These are phyloP conservation scores for Monilinia fructigena DNA, from an alignment of 2,329 filamentous ascomycete genomes.

Conservation along the genomic window DNA sequence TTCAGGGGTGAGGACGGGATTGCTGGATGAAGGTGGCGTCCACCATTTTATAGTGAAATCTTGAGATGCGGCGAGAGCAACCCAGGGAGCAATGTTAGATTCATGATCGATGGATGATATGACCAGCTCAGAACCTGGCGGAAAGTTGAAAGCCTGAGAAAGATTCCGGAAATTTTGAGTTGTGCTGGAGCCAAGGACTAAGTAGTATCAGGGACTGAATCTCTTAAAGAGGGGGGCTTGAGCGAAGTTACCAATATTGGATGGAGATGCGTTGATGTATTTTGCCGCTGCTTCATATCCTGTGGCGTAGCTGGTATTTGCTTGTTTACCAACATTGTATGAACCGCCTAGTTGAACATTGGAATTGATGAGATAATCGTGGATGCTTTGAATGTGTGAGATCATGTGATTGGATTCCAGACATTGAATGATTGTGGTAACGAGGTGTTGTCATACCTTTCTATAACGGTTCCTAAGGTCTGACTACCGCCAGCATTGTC, in stretches of 20 bases:
- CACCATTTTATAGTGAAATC: constrained; percentile 69
- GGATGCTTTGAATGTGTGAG: constrained; percentile 49
- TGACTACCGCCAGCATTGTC: constrained; percentile 80
- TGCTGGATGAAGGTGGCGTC: constrained; percentile 50
- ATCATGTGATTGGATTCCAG: neutral
- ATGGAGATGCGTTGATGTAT: constrained; percentile 65
- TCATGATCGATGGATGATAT: constrained; percentile 74
- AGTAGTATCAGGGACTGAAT: neutral
- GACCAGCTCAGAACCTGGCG: constrained; percentile 63
- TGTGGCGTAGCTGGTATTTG: constrained; percentile 57
- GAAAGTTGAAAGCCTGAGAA: constrained; percentile 53
- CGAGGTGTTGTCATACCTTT: constrained; percentile 49
- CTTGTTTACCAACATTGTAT: constrained; percentile 59
- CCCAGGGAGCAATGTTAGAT: constrained; percentile 73
- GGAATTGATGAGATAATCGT: constrained; percentile 61
- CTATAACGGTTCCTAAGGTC: constrained; percentile 62
- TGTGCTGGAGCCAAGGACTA: constrained; percentile 69
- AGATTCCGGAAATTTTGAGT: constrained; percentile 77
- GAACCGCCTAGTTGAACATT: constrained; percentile 77
- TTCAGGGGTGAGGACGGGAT: constrained; percentile 36
- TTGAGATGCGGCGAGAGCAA: constrained; percentile 61
- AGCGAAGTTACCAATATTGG: constrained; percentile 58
- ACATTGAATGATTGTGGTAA: neutral
- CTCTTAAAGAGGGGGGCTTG: neutral
- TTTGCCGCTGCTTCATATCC: constrained; percentile 65